phyloP scores from a whole-genome alignment of 768 basidiomycete species.

The Lactifluus piperatus region DNA sequence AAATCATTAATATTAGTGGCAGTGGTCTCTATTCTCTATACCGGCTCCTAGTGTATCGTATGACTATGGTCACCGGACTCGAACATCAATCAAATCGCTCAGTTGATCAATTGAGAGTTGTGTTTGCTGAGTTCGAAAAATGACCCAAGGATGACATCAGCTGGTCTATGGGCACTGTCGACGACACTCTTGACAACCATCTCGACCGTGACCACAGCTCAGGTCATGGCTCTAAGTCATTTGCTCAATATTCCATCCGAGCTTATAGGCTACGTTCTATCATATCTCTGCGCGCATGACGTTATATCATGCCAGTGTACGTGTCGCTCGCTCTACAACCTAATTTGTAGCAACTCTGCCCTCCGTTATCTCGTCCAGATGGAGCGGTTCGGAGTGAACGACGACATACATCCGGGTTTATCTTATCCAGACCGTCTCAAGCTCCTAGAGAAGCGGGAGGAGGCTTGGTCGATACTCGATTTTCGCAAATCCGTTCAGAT shows the following conservation, averaged over 20 bases:
- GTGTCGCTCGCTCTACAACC: constrained; percentile 1
- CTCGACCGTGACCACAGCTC: neutral
- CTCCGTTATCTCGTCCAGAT: constrained; percentile 16
- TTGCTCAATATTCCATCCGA: constrained; percentile 11
- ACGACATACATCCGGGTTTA: constrained; percentile 2
- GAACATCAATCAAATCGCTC: too few species aligned
- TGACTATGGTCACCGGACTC: too few species aligned
- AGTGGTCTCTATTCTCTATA: too few species aligned
- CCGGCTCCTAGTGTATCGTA: too few species aligned
- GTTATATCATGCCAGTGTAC: constrained; percentile 6
- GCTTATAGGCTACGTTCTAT: constrained; percentile 5
- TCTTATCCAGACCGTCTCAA: constrained; percentile 8
- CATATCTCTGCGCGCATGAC: constrained; percentile 1
- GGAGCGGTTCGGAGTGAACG: constrained; percentile 8
- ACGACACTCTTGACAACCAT: neutral
- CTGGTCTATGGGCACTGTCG: neutral
- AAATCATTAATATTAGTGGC: too few species aligned
- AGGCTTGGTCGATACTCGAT: constrained; percentile 11
- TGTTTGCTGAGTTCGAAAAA: too few species aligned
- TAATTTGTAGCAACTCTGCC: neutral
- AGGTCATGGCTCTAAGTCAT: neutral
- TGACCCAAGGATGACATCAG: neutral
- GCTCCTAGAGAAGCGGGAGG: constrained; percentile 10
- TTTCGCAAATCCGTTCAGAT: neutral
- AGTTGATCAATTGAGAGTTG: too few species aligned